Evolutionary conservation across 2,329 filamentous ascomycete species (phyloP).

Genomic region (Paecilomyces dactylethromorphus): DNA sequence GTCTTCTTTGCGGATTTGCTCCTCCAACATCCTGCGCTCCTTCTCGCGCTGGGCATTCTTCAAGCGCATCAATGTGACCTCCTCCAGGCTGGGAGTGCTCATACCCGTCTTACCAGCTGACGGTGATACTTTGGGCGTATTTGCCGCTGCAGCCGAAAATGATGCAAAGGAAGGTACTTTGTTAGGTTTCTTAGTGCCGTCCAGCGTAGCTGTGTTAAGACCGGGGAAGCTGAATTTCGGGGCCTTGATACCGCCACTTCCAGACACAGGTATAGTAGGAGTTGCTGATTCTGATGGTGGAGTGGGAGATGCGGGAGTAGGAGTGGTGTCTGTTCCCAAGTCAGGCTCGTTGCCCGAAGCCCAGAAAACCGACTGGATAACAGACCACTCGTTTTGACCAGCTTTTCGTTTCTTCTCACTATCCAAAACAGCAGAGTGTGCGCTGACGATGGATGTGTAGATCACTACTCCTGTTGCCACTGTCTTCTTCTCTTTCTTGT

Average conservation of each 20-base stretch:
- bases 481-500: constrained; percentile 45
- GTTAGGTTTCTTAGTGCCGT: constrained; percentile 13
- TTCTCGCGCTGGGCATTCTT: constrained; percentile 50
- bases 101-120: constrained; percentile 13
- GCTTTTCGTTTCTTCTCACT: constrained; percentile 29
- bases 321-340: constrained; percentile 15
- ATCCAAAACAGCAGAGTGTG: constrained; percentile 51
- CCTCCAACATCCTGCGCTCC: constrained; percentile 47
- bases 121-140: constrained; percentile 19
- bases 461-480: constrained; percentile 50
- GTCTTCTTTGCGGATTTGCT: constrained; percentile 46
- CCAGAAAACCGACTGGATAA: constrained; percentile 51
- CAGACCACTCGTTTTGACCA: constrained; percentile 36
- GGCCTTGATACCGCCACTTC: constrained; percentile 8
- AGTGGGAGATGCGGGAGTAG: constrained; percentile 10
- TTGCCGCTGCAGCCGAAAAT: constrained; percentile 28
- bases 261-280: constrained; percentile 7
- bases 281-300: constrained; percentile 13
- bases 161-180: constrained; percentile 38
- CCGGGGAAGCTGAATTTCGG: constrained; percentile 29
- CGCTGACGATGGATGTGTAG: constrained; percentile 51
- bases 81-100: constrained; percentile 35
- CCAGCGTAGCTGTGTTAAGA: constrained; percentile 15
- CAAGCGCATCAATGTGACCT: constrained; percentile 49
- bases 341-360: constrained; percentile 49